phyloP scores from a whole-genome alignment of 768 basidiomycete genomes.

The Lactarius sp. region DNA sequence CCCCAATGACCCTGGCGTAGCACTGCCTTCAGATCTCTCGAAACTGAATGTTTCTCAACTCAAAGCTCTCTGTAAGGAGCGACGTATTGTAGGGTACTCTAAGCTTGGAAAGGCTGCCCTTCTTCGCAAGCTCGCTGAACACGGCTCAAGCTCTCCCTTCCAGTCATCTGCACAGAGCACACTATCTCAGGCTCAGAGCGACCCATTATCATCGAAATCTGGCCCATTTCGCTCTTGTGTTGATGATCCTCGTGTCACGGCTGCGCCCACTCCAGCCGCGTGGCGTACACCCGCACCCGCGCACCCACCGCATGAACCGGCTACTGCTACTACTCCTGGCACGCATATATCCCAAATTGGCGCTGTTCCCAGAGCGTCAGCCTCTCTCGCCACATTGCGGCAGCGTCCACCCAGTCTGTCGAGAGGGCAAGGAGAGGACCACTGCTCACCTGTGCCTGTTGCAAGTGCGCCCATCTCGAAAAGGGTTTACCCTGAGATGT shows the following conservation, averaged over 20 bases:
- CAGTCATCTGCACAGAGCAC: background rate
- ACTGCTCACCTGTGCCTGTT: background rate
- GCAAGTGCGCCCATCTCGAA: background rate
- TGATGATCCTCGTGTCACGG: background rate
- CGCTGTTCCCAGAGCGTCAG: background rate
- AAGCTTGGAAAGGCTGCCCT: constrained; percentile 58
- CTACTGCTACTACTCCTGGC: background rate
- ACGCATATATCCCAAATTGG: constrained; percentile 8
- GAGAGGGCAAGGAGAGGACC: background rate
- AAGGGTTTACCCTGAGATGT: background rate
- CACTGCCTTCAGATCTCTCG: constrained; percentile 20
- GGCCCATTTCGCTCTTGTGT: background rate
- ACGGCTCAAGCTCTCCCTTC: background rate
- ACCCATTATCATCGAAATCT: background rate
- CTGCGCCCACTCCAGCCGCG: background rate
- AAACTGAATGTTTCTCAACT: constrained; percentile 58
- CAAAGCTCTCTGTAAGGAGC: constrained; percentile 64
- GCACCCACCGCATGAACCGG: background rate
- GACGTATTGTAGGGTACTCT: constrained; percentile 56
- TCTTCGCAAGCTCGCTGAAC: constrained; percentile 41
- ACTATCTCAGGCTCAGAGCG: background rate
- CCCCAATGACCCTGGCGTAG: background rate
- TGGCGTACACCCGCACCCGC: background rate
- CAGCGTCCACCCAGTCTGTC: background rate
- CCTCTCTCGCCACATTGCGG: background rate